Base-by-base conservation (phyloP, 2,329 filamentous ascomycete genomes). In the Dactylella cylindrospora region DNA sequence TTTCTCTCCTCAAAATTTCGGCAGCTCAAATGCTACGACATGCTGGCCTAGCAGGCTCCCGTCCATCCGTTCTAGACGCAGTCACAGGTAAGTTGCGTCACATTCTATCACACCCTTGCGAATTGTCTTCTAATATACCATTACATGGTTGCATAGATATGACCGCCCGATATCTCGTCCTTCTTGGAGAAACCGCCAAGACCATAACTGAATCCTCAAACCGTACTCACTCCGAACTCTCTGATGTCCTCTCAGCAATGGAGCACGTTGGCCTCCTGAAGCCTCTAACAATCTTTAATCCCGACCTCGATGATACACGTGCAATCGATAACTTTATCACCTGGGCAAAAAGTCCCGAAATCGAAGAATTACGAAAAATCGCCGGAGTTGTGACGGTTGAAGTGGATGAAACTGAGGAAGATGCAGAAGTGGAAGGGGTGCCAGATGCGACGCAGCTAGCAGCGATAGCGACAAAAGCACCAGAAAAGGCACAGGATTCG, bases 21-120 rank as follows among this genome's bases (percentile, higher is more conserved):
- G 67, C 68, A 9, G 67, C 67, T 4, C 68, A 69, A 44, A 64
- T 65, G 22, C 67, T 70, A 20, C 66, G 68, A 28, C 64, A 68
- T 15, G 67, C 68, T 12, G 67, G 67, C n/a, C 51, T 70, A 15
- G 67, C 68, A 23, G 66, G 67, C 17, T 66, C 67, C 23, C 68
- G 67, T 39, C 68, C 68, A 8, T 67, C 66, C 10, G 68, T 69
- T 20, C 29, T 70, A 8, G 68, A 70, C 45, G 65, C 68, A 5
- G 62, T 68, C 20, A 69, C 68, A 29, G 67, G 45, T 60, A 49
- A 4, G 12, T 9, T 5, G 3, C 22, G n/a, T 5, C 22, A n/a
- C 12, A 13, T 33, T 22, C 39, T 29, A 12, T 13, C 38, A 8
- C 36, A 19, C 6, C 29, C 13, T 13, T 9, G 10, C 22, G 7